Percentiles rank a stretch among this genome's conserved stretches.
Conservation (phyloP, 202 grass and related monocot species). For the Setaria italica region DNA sequence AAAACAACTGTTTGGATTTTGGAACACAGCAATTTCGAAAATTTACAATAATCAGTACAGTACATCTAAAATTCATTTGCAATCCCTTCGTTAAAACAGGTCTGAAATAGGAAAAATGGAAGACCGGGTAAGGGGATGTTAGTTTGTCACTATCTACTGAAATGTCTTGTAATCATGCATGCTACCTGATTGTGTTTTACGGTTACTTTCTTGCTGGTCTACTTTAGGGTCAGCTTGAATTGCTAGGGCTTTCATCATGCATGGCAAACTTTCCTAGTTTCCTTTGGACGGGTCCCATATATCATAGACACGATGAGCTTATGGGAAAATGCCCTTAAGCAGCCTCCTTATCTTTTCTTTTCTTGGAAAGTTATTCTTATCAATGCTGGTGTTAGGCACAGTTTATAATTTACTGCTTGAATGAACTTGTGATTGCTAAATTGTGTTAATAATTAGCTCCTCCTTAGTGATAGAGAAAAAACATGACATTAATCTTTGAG, state of each 20-base stretch:
- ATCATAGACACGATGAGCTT: background rate
- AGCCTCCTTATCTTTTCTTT: background rate
- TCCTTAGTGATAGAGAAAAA: background rate
- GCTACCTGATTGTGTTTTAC: slow-evolving; percentile 28
- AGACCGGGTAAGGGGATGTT: background rate
- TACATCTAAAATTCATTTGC: background rate
- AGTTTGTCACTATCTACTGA: slow-evolving; percentile 3
- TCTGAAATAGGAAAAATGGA: background rate
- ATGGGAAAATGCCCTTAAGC: background rate
- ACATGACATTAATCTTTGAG: slow-evolving; percentile 15
- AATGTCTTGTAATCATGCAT: background rate
- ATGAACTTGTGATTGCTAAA: slow-evolving; percentile 9
- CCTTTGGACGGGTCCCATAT: background rate
- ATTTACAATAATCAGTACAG: background rate
- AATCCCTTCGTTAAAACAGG: background rate
- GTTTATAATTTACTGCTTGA: slow-evolving; percentile 4
- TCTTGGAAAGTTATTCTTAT: background rate
- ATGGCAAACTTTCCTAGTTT: background rate
- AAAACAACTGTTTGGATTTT: background rate
- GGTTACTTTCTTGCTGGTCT: background rate
- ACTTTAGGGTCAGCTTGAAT: slow-evolving; percentile 24
- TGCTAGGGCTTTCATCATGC: background rate
- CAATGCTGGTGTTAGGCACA: background rate
- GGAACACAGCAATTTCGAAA: background rate
- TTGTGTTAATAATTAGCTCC: background rate